These are phyloP conservation scores for Hortiboletus flavorubellus DNA, from an alignment of 768 basidiomycete genomes.

Conservation along the genomic window DNA sequence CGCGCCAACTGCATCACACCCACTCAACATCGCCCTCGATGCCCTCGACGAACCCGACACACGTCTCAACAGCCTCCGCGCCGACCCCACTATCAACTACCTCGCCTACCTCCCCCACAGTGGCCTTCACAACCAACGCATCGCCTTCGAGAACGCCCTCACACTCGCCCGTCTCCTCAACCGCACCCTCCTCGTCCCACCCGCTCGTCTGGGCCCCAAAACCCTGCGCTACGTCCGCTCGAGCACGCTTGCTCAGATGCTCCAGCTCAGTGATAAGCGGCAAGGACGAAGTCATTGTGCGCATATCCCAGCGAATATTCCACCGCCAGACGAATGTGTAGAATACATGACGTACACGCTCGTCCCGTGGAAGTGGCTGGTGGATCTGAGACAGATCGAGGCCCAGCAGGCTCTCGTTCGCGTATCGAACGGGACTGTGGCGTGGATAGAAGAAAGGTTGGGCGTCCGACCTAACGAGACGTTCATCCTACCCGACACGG, in stretches of 20 bases:
- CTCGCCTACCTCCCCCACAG: constrained; percentile 80
- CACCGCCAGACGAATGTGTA: constrained; percentile 53
- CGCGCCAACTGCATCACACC: not conserved
- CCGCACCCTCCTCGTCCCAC: constrained; percentile 79
- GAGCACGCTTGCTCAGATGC: constrained; percentile 42
- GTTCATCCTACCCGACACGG: constrained; percentile 47
- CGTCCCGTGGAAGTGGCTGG: constrained; percentile 68
- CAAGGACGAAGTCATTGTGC: constrained; percentile 52
- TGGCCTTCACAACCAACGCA: constrained; percentile 84
- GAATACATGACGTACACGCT: constrained; percentile 59
- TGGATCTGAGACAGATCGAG: constrained; percentile 46
- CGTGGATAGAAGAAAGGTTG: constrained; percentile 18
- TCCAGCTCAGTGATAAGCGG: constrained; percentile 47
- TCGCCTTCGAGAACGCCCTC: constrained; percentile 82
- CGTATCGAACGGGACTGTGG: constrained; percentile 47
- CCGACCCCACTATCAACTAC: constrained; percentile 40
- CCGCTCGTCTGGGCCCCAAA: constrained; percentile 59
- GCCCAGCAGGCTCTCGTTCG: constrained; percentile 42
- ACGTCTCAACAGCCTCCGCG: constrained; percentile 6
- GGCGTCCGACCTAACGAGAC: constrained; percentile 39
- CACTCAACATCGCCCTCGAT: constrained; percentile 26
- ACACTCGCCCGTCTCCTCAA: constrained; percentile 66
- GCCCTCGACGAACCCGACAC: constrained; percentile 25
- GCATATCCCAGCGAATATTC: constrained; percentile 30
- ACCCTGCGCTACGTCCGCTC: constrained; percentile 60